phyloP scores from a whole-genome alignment of 2,329 filamentous ascomycete genomes.

The Aspergillus sp. region DNA sequence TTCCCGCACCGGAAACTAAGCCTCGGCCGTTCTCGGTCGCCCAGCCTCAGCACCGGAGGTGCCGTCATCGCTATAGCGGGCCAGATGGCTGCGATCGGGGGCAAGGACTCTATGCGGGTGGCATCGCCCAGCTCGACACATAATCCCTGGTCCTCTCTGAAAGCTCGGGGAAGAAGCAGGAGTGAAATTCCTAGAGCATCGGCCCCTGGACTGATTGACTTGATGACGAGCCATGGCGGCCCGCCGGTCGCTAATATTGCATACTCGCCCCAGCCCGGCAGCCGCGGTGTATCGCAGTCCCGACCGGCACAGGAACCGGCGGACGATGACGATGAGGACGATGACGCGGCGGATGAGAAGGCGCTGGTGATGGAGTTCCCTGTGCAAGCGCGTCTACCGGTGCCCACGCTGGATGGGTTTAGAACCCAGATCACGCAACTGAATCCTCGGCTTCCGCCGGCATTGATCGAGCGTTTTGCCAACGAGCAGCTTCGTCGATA shows the following conservation, averaged over 20 bases:
- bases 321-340: conserved; percentile 54
- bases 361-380: conserved; percentile 62
- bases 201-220: conserved; percentile 48
- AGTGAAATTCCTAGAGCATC: conserved; percentile 54
- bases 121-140: conserved; percentile 39
- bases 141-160: conserved; percentile 48
- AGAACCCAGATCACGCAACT: conserved; percentile 69
- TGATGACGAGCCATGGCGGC: conserved; percentile 59
- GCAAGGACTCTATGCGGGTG: conserved; percentile 59
- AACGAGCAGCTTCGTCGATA: conserved; percentile 78
- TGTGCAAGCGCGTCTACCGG: conserved; percentile 65
- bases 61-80: conserved; percentile 48
- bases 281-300: conserved; percentile 13
- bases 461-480: conserved; percentile 77
- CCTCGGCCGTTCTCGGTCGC: conserved; percentile 38
- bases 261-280: conserved; percentile 37
- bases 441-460: conserved; percentile 68
- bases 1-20: conserved; percentile 39
- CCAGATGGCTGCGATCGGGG: conserved; percentile 46
- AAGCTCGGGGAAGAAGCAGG: conserved; percentile 52
- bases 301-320: conserved; percentile 21
- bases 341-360: conserved; percentile 57
- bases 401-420: conserved; percentile 74
- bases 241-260: conserved; percentile 58
- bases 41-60: conserved; percentile 39